Conservation (phyloP, 1,139 yeast genomes). For the Neolecta irregularis region DNA sequence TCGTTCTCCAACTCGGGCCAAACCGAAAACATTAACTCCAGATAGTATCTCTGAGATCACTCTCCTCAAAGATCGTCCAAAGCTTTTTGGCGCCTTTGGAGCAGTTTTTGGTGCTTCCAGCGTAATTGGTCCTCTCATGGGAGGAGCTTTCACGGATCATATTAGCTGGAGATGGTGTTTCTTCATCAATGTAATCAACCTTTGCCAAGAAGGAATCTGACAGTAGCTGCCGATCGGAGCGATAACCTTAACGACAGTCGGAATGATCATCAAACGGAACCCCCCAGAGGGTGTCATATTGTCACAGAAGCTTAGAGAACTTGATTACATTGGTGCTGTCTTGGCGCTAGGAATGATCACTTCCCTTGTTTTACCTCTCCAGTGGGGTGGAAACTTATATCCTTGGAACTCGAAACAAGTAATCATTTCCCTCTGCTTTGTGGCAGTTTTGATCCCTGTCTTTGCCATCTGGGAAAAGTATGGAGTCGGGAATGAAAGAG, state of each 20-base stretch:
- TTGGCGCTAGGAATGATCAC: conserved; percentile 32
- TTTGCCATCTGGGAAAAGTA: conserved; percentile 35
- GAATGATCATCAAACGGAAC: conserved; percentile 42
- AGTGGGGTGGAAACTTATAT: conserved; percentile 36
- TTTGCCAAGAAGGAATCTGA: no score
- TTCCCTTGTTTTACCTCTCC: conserved; percentile 34
- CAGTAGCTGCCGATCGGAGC: conserved; percentile 61
- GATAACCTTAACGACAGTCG: conserved; percentile 32
- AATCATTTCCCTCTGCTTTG: conserved; percentile 39
- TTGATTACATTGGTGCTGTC: conserved; percentile 37
- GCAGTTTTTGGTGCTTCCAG: conserved; percentile 38
- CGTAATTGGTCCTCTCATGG: conserved; percentile 50
- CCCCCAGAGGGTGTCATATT: conserved; percentile 27
- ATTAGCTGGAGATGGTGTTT: conserved; percentile 72
- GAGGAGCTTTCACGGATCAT: conserved; percentile 50
- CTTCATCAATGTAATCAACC: conserved; percentile 52
- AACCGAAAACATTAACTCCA: conserved; percentile 40
- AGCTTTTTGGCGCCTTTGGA: conserved; percentile 20
- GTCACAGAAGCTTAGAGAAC: conserved; percentile 27
- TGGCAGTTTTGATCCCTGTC: conserved; percentile 30
- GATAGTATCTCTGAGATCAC: conserved; percentile 30
- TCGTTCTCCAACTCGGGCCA: conserved; percentile 48
- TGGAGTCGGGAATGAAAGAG: conserved; percentile 37
- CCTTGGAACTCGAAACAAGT: conserved; percentile 44
- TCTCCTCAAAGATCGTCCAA: conserved; percentile 5